Conservation (phyloP, 2,329 filamentous ascomycete species). For the Aspergillus sp. region DNA sequence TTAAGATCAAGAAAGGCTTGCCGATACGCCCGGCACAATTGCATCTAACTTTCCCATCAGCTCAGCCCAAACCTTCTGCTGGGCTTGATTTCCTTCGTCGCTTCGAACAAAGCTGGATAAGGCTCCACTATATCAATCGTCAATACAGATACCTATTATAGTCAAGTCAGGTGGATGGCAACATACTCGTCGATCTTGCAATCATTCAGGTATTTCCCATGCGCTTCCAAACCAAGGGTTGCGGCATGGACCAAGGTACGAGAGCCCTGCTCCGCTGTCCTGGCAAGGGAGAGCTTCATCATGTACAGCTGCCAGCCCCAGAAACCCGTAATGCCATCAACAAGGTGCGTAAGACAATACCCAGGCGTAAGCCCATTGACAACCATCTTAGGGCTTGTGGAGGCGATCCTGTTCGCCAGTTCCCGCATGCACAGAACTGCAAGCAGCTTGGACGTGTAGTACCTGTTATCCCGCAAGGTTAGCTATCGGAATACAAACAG, state of each 20-base stretch:
- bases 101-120: constrained; percentile 41
- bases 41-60: constrained; percentile 27
- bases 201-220: constrained; percentile 50
- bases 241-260: constrained; percentile 17
- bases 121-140: constrained; percentile 8
- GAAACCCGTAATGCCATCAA: background rate
- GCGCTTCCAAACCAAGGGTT: constrained; percentile 38
- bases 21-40: too few relatives aligned
- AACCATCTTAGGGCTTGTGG: background rate
- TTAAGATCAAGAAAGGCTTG: too few relatives aligned
- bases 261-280: background rate
- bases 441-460: background rate
- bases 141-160: background rate
- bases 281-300: background rate
- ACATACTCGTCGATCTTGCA: constrained; percentile 18
- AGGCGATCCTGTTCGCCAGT: background rate
- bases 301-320: background rate
- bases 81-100: constrained; percentile 37
- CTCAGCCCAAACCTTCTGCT: constrained; percentile 32
- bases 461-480: background rate
- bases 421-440: background rate
- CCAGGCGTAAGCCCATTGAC: background rate
- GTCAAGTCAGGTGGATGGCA: background rate
- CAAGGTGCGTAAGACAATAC: background rate
- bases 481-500: background rate